Evolutionary conservation across 352 stramenopile genomes (phyloP).

Genomic region (Pilasporangium apinafurcum): DNA sequence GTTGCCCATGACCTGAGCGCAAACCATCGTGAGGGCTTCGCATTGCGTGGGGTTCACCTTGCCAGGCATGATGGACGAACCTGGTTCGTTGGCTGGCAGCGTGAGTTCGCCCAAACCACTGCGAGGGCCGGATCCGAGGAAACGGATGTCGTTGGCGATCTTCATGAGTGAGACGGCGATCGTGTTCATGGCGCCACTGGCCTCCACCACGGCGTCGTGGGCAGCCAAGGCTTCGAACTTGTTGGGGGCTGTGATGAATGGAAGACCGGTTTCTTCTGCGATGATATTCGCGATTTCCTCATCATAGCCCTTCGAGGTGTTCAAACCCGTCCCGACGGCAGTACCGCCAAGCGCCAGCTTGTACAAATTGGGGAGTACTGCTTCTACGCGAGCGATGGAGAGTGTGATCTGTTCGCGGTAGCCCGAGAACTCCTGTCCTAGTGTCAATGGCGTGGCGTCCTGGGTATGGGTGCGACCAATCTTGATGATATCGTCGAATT

Average conservation of each 20-base stretch:
- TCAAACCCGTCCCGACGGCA: slow-evolving; percentile 92
- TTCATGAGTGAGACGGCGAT: slow-evolving; percentile 74
- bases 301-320: slow-evolving; percentile 92
- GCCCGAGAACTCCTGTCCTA: slow-evolving; percentile 96
- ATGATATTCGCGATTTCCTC: slow-evolving; percentile 90
- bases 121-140: slow-evolving; percentile 53
- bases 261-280: slow-evolving; percentile 88
- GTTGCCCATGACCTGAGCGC: slow-evolving; percentile 95
- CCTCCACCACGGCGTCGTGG: slow-evolving; percentile 62
- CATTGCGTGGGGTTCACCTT: slow-evolving; percentile 90
- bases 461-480: slow-evolving; percentile 95
- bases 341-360: slow-evolving; percentile 93
- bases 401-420: slow-evolving; percentile 92
- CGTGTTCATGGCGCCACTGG: slow-evolving; percentile 64
- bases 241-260: slow-evolving; percentile 95
- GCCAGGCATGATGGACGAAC: slow-evolving; percentile 70
- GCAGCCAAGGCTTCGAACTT: slow-evolving; percentile 90
- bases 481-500: slow-evolving; percentile 96
- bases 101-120: slow-evolving; percentile 56
- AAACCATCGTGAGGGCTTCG: slow-evolving; percentile 96
- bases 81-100: slow-evolving; percentile 60
- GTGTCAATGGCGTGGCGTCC: slow-evolving; percentile 94
- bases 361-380: slow-evolving; percentile 81
- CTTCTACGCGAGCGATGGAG: slow-evolving; percentile 84
- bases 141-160: slow-evolving; percentile 75